phyloP scores from a whole-genome alignment of 1,284 basidiomycete species.

The Leccinum cinnamomeum region DNA sequence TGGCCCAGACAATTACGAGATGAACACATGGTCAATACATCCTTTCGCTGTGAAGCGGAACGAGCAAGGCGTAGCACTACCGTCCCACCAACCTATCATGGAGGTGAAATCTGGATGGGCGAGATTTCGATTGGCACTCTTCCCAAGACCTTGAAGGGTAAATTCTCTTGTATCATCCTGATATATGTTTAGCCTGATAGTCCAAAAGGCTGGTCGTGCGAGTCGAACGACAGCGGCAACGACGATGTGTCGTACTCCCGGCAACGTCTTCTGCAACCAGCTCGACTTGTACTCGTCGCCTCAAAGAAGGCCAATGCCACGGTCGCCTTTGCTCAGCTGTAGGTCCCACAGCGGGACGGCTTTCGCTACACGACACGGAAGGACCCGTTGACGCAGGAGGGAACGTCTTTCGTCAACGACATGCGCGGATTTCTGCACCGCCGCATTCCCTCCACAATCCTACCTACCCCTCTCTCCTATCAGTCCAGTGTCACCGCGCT shows the following conservation, averaged over 20 bases:
- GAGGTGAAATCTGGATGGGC: too few relatives aligned
- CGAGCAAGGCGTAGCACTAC: too few relatives aligned
- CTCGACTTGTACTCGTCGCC: constrained; percentile 63
- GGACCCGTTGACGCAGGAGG: constrained; percentile 24
- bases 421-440: constrained; percentile 52
- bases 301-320: constrained; percentile 54
- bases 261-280: constrained; percentile 64
- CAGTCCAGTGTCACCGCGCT: constrained; percentile 37
- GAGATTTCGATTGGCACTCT: too few relatives aligned
- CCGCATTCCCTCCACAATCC: constrained; percentile 50
- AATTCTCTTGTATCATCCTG: too few relatives aligned
- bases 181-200: too few relatives aligned
- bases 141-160: too few relatives aligned
- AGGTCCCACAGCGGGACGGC: constrained; percentile 38
- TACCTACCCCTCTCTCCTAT: constrained; percentile 61
- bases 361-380: constrained; percentile 37
- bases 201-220: background rate
- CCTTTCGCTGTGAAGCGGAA: too few relatives aligned
- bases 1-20: too few relatives aligned
- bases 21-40: too few relatives aligned
- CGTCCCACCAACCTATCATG: too few relatives aligned
- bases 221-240: constrained; percentile 7
- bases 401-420: constrained; percentile 28
- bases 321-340: constrained; percentile 42
- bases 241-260: constrained; percentile 53